phyloP scores from a whole-genome alignment of 352 stramenopile species.

The Phytophthora hybrid region DNA sequence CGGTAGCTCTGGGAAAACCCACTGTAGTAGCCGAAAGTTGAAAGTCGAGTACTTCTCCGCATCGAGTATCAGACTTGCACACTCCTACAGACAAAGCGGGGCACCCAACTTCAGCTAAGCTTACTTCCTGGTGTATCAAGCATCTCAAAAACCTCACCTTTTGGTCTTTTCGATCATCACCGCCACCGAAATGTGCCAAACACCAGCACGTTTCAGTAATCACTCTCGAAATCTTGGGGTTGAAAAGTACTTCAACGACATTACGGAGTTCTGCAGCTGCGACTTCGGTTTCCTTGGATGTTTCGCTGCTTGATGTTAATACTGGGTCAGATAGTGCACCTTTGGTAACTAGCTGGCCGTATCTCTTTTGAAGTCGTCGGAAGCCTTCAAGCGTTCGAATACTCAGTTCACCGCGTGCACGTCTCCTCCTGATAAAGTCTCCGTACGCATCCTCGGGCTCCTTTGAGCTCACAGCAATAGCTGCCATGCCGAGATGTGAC shows the following conservation, averaged over 20 bases:
- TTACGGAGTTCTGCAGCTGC: slow-evolving; percentile 7
- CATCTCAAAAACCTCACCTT: not conserved
- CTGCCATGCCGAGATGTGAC: not conserved
- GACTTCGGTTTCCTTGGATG: not conserved
- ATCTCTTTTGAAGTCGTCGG: slow-evolving; percentile 42
- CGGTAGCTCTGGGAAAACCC: slow-evolving; percentile 61
- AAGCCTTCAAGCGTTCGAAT: slow-evolving; percentile 41
- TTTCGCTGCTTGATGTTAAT: not conserved
- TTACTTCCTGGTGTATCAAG: not conserved
- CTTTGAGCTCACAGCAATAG: not conserved
- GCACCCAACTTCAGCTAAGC: not conserved
- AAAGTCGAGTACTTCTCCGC: slow-evolving; percentile 59
- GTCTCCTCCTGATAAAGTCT: slow-evolving; percentile 26
- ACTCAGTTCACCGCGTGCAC: slow-evolving; percentile 31
- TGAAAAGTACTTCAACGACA: slow-evolving; percentile 51
- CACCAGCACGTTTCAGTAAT: slow-evolving; percentile 60
- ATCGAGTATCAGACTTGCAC: slow-evolving; percentile 51
- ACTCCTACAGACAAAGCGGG: slow-evolving; percentile 26
- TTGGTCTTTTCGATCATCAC: slow-evolving; percentile 7
- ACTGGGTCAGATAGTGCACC: not conserved
- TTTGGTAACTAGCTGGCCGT: slow-evolving; percentile 7
- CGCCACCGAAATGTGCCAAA: slow-evolving; percentile 51
- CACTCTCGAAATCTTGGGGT: slow-evolving; percentile 45
- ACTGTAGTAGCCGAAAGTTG: slow-evolving; percentile 53
- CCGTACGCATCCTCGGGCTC: slow-evolving; percentile 18